A percentile compares a stretch with the other conserved stretches of the same genome.
Evolutionary conservation across 257 asterid species (phyloP).

Genomic region (Solanum commersonii): DNA sequence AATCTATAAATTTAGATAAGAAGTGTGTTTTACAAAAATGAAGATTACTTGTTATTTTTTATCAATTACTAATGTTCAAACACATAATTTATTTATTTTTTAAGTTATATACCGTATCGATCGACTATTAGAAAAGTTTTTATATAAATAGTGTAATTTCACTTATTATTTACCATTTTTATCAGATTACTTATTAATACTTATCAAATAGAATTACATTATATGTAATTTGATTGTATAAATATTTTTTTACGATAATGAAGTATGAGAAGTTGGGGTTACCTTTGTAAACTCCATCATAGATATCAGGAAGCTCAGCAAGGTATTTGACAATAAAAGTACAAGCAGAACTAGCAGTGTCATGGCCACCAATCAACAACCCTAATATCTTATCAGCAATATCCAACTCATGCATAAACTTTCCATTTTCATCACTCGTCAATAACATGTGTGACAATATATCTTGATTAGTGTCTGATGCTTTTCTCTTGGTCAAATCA

Average conservation of each 20-base stretch:
- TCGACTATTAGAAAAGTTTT: neutral
- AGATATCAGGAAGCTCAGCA: slow-evolving; percentile 48
- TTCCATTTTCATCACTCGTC: slow-evolving; percentile 42
- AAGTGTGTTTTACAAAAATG: neutral
- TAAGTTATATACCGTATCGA: neutral
- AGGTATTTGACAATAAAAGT: slow-evolving; percentile 45
- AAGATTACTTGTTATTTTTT: no score
- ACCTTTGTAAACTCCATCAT: slow-evolving; percentile 47
- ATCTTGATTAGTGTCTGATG: slow-evolving; percentile 34
- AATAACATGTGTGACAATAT: slow-evolving; percentile 56
- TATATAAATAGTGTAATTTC: no score
- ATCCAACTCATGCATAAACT: slow-evolving; percentile 41
- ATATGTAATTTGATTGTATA: neutral
- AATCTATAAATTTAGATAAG: neutral
- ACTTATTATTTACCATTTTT: neutral
- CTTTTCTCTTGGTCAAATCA: slow-evolving; percentile 38
- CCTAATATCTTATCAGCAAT: slow-evolving; percentile 55
- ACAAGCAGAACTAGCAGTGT: slow-evolving; percentile 56
- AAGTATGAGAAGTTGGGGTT: neutral
- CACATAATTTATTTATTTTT: neutral
- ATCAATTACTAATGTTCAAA: neutral
- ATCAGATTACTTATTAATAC: neutral
- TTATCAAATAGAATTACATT: no score
- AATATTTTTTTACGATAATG: no score
- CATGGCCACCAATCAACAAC: slow-evolving; percentile 53